phyloP scores from a whole-genome alignment of 306 rosid species.

The Castanea crenata region DNA sequence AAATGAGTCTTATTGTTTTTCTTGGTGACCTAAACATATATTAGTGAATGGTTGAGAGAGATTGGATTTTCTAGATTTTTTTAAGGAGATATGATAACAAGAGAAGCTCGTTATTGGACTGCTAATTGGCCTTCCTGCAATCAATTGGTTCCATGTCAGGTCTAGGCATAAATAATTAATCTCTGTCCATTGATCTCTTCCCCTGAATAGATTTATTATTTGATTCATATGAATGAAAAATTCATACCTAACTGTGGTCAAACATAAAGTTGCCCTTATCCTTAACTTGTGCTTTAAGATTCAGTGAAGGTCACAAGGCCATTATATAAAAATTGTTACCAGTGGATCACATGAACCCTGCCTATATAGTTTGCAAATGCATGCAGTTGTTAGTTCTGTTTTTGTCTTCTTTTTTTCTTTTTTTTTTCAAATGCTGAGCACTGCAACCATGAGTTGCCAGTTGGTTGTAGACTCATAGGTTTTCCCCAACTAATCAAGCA shows the following conservation, averaged over 20 bases:
- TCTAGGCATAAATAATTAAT: not conserved
- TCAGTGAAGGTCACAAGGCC: not conserved
- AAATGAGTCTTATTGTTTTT: not conserved
- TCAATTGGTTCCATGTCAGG: not conserved
- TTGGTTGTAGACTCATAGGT: not conserved
- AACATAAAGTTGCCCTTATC: not conserved
- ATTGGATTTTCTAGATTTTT: not conserved
- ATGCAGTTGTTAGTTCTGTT: not conserved
- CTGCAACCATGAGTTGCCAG: not conserved
- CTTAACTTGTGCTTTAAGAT: not conserved
- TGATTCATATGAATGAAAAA: not conserved
- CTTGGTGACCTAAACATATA: not conserved
- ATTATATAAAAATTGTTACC: not conserved
- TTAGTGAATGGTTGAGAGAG: too few species aligned
- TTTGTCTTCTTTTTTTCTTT: too few species aligned
- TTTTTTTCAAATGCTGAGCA: not conserved
- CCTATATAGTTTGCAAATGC: not conserved
- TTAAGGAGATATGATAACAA: not conserved
- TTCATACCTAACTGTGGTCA: conserved; percentile 5
- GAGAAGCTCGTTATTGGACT: conserved; percentile 2
- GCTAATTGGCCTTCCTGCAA: not conserved
- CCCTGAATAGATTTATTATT: not conserved
- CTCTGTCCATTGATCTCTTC: conserved; percentile 10
- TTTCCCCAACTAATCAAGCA: not conserved
- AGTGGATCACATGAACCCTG: not conserved